Evolutionary conservation across 2,329 filamentous ascomycete species (phyloP).

Genomic region (Fusarium vanettenii): DNA sequence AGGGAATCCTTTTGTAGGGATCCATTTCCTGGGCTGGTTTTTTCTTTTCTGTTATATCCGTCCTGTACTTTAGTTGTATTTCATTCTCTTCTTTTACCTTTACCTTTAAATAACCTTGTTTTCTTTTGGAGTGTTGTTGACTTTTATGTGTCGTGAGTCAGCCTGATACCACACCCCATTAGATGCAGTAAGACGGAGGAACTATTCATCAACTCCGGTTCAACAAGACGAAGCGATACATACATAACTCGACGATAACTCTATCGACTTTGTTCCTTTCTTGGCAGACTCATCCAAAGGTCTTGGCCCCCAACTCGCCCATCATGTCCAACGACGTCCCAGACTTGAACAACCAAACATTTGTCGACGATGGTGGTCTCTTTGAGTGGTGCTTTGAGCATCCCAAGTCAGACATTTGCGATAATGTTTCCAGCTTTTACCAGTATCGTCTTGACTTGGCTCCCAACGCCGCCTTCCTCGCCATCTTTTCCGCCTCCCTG

Average conservation of each 20-base stretch:
- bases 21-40: not conserved
- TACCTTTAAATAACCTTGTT: not conserved
- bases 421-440: constrained; percentile 56
- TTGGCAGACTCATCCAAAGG: not conserved
- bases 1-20: not conserved
- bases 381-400: constrained; percentile 44
- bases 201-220: not conserved
- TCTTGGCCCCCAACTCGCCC: not conserved
- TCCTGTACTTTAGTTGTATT: not conserved
- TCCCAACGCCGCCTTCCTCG: constrained; percentile 64
- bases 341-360: constrained; percentile 37
- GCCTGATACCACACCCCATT: not conserved
- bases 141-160: not conserved
- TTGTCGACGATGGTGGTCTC: constrained; percentile 30
- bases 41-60: not conserved
- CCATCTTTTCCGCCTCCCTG: constrained; percentile 60
- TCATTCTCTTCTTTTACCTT: not conserved
- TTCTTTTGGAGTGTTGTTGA: not conserved
- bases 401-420: constrained; percentile 44
- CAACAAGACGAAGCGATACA: not conserved
- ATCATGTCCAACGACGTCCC: constrained; percentile 15
- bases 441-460: constrained; percentile 62
- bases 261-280: not conserved
- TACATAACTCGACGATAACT: not conserved
- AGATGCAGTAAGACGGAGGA: constrained; percentile 9